These are phyloP conservation scores for Somion occarium DNA, from an alignment of 1,284 basidiomycete species.

Conservation along the genomic window DNA sequence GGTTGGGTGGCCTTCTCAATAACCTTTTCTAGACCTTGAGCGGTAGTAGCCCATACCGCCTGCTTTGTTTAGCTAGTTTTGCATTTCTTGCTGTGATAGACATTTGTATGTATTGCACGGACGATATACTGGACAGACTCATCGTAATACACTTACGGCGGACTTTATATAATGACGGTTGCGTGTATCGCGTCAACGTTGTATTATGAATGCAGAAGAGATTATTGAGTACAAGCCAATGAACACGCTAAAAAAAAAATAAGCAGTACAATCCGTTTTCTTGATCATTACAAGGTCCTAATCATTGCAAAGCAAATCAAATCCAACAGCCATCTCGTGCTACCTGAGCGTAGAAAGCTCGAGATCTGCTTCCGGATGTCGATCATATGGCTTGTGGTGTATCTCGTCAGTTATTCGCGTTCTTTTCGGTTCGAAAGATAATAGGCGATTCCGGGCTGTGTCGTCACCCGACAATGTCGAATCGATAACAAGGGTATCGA, in stretches of 20 bases:
- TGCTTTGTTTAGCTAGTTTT: background rate
- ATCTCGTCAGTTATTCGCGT: background rate
- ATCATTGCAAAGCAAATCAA: no score
- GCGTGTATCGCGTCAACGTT: no score
- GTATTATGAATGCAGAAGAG: no score
- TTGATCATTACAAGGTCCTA: no score
- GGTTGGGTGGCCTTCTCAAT: slow-evolving; percentile 3
- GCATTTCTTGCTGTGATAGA: background rate
- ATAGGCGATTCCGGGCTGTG: background rate
- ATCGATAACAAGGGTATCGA: slow-evolving; percentile 2
- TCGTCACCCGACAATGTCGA: background rate
- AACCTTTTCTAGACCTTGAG: background rate
- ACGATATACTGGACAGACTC: background rate
- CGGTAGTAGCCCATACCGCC: background rate
- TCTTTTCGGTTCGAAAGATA: background rate
- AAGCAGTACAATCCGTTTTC: no score
- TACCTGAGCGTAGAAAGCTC: no score
- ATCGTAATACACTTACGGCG: background rate
- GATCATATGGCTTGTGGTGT: background rate
- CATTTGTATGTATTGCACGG: slow-evolving; percentile 2
- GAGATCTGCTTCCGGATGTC: no score
- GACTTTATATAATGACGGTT: no score
- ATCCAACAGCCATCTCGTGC: no score
- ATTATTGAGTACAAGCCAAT: no score
- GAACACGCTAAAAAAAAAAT: no score